Base-by-base conservation (phyloP, 306 rosid genomes). In the Erythrophleum fordii region DNA sequence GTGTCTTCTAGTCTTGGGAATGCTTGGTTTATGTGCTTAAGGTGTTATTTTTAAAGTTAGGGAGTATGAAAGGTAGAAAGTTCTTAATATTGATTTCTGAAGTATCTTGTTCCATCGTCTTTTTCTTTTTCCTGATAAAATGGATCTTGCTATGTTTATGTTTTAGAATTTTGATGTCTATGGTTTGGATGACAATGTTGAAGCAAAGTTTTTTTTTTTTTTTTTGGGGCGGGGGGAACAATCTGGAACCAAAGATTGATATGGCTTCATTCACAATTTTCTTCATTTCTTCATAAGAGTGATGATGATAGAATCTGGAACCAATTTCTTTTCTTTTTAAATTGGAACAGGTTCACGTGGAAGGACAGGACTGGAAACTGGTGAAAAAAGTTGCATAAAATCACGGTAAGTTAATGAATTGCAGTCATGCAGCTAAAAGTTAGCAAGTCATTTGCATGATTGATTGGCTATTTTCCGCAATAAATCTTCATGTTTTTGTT, bases 341-440 rank as follows among this genome's bases (percentile, higher is more conserved):
- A 79, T 61, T 73, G 75, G 53, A 64, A 51, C 92, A 92, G 98
- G 85, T 56, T 84, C 87, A 49, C 2, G 69, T 69, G 87, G 84
- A 52, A 66, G 84, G 37, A 69, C 18, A 59, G 53, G 81, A 35
- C 79, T 60, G 77, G 83, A 74, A 77, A 76, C 65, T 67, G 85
- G 76, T 71, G 81, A 78, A 72, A 83, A 81, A 85, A 88, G 80
- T 83, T 34, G 82, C 79, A 35, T 48, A 51, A 89, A 86, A 79
- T 69, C 85, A 61, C n/a, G 72, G 99, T 93, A 66, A 80, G 89
- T 81, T 64, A 18, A 31, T 83, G 37, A 66, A 53, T 80, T 67
- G 69, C 76, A 69, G 39, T 69, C 76, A 69, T 81, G 85, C 74
- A 45, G 48, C 42, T 37, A 35, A 23, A 67, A 64, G 72, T 72